A percentile compares a stretch with the other conserved stretches of the same genome.
These are phyloP conservation scores for Fusarium poae DNA, from an alignment of 2,329 filamentous ascomycete species.

Conservation along the genomic window DNA sequence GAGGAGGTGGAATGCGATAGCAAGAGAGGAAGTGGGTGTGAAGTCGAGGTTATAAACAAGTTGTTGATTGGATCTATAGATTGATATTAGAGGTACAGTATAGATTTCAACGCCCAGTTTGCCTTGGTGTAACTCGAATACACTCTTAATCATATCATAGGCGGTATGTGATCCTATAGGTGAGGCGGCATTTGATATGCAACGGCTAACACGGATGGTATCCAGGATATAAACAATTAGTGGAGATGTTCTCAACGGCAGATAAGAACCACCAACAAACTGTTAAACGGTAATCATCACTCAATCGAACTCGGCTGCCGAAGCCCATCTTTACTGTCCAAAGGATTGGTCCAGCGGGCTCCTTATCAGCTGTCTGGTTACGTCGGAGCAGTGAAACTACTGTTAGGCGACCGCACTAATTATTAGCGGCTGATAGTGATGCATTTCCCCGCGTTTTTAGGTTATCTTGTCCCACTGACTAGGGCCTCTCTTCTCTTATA, in stretches of 20 bases:
- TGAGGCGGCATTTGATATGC: slow-evolving; percentile 6
- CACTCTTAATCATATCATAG: background rate
- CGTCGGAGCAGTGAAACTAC: slow-evolving; percentile 2
- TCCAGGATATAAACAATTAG: background rate
- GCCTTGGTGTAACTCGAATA: background rate
- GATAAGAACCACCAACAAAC: background rate
- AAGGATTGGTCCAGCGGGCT: background rate
- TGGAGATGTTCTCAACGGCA: background rate
- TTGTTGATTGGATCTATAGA: background rate
- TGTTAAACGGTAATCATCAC: background rate
- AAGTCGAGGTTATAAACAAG: slow-evolving; percentile 18
- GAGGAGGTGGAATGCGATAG: slow-evolving; percentile 61
- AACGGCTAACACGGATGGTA: background rate
- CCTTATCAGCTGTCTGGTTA: slow-evolving; percentile 34
- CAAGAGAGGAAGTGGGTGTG: slow-evolving; percentile 4
- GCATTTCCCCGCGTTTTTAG: slow-evolving; percentile 42
- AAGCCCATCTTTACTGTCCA: slow-evolving; percentile 19
- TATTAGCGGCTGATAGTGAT: slow-evolving; percentile 42
- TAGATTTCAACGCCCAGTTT: background rate
- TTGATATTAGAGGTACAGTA: background rate
- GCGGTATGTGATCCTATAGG: background rate
- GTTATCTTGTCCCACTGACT: slow-evolving; percentile 32
- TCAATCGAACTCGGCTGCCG: slow-evolving; percentile 6
- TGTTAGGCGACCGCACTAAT: slow-evolving; percentile 13
- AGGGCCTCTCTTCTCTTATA: slow-evolving; percentile 2